Percentiles rank a stretch among this genome's conserved stretches.
Evolutionary conservation across 495 filamentous ascomycete species (phyloP).

Genomic region (Penicillium daleae): DNA sequence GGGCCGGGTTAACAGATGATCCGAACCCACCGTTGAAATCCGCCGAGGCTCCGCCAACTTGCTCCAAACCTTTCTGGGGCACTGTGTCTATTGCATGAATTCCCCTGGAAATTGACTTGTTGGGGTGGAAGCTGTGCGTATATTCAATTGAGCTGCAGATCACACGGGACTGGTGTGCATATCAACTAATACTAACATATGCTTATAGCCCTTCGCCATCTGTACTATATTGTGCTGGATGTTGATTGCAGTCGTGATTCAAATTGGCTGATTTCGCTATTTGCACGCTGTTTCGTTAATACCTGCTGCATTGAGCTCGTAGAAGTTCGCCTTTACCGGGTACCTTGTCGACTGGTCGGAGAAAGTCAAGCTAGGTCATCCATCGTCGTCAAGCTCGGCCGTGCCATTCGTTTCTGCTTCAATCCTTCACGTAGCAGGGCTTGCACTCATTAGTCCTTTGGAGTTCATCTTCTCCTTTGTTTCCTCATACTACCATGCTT

Average conservation of each 20-base stretch:
- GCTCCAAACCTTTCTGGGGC: constrained; percentile 8
- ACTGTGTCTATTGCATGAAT: neutral
- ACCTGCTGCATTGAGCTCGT: neutral
- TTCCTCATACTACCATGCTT: constrained; percentile 25
- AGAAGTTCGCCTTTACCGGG: no score
- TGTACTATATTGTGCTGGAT: constrained; percentile 7
- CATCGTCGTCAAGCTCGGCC: neutral
- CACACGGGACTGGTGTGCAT: neutral
- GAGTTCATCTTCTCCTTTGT: constrained; percentile 6
- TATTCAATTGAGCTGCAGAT: neutral
- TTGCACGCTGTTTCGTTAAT: neutral
- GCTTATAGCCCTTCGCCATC: neutral
- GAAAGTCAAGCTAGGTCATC: neutral
- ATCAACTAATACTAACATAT: neutral
- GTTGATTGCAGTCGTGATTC: neutral
- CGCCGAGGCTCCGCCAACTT: constrained; percentile 12
- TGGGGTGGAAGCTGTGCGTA: neutral
- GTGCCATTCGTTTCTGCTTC: constrained; percentile 2
- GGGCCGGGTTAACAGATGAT: constrained; percentile 11
- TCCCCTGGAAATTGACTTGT: constrained; percentile 2
- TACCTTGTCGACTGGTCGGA: neutral
- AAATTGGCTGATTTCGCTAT: neutral
- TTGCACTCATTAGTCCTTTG: neutral
- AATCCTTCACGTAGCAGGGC: neutral
- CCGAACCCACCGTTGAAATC: constrained; percentile 12